Percentiles rank a stretch among this genome's conserved stretches.
Evolutionary conservation across 163 green algal species (phyloP).

Genomic region (Picocystis sp.): DNA sequence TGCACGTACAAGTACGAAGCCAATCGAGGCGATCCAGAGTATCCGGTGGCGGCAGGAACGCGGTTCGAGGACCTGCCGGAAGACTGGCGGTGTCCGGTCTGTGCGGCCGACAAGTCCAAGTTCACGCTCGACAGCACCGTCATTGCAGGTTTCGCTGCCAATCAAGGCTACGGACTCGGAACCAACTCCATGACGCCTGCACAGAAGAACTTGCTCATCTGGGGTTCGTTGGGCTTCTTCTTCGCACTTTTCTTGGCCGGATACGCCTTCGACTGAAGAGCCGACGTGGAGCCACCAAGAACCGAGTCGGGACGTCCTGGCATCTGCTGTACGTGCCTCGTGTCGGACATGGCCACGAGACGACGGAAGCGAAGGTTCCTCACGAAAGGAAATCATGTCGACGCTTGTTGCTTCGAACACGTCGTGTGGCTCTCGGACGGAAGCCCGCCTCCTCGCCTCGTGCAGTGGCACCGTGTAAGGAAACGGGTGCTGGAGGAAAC

Average conservation of each 20-base stretch:
- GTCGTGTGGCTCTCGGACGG: too few relatives aligned
- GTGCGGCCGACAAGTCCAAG: conserved; percentile 48
- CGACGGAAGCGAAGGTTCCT: too few relatives aligned
- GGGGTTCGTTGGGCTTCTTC: conserved; percentile 58
- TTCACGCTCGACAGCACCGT: conserved; percentile 43
- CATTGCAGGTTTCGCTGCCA: not conserved
- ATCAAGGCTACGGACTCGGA: conserved; percentile 69
- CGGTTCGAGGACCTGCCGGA: conserved; percentile 68
- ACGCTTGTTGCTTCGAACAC: too few relatives aligned
- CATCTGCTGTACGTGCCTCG: too few relatives aligned
- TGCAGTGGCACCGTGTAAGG: too few relatives aligned
- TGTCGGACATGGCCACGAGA: too few relatives aligned
- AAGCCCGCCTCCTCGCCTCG: too few relatives aligned
- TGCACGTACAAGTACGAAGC: conserved; percentile 70
- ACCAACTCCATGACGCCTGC: conserved; percentile 77
- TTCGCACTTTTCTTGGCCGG: conserved; percentile 74
- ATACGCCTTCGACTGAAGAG: conserved; percentile 9
- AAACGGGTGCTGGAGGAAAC: too few relatives aligned
- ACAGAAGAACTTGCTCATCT: conserved; percentile 88
- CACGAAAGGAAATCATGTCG: too few relatives aligned
- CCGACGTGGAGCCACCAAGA: not conserved
- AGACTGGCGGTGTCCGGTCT: conserved; percentile 86
- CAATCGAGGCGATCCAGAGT: conserved; percentile 73
- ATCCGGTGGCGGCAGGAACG: conserved; percentile 60
- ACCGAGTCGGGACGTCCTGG: too few relatives aligned